phyloP scores from a whole-genome alignment of 75 land plant species.

The Picea sitchensis region DNA sequence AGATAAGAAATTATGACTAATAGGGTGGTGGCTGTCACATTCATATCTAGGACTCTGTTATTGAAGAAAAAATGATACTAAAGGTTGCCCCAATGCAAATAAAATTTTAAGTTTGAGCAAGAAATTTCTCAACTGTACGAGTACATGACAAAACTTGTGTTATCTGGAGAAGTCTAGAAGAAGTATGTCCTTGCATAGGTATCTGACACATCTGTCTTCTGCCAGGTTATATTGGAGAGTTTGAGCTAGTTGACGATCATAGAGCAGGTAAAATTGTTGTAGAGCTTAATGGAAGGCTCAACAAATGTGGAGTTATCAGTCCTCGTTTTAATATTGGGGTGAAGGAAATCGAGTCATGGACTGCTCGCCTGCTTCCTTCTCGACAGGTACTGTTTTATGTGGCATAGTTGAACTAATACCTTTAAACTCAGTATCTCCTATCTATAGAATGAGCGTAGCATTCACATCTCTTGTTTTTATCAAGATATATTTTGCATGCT shows the following conservation, averaged over 20 bases:
- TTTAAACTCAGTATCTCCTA: no score
- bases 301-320: slow-evolving; percentile 72
- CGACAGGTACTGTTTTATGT: slow-evolving; percentile 39
- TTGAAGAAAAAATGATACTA: no score
- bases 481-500: neutral
- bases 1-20: no score
- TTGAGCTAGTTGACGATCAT: slow-evolving; percentile 68
- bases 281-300: slow-evolving; percentile 64
- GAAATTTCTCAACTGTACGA: no score
- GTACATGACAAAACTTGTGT: no score
- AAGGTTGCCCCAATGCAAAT: no score
- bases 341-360: slow-evolving; percentile 58
- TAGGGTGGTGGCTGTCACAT: no score
- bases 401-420: no score
- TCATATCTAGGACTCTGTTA: no score
- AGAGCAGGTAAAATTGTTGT: slow-evolving; percentile 59
- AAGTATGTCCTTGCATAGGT: neutral
- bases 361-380: slow-evolving; percentile 64
- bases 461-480: neutral
- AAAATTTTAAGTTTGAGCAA: no score
- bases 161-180: neutral
- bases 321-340: slow-evolving; percentile 65
- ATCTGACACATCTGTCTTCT: neutral
- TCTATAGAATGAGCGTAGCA: neutral
- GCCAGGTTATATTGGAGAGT: slow-evolving; percentile 71